Conservation (phyloP, 306 rosid genomes). For the Prunus mume region DNA sequence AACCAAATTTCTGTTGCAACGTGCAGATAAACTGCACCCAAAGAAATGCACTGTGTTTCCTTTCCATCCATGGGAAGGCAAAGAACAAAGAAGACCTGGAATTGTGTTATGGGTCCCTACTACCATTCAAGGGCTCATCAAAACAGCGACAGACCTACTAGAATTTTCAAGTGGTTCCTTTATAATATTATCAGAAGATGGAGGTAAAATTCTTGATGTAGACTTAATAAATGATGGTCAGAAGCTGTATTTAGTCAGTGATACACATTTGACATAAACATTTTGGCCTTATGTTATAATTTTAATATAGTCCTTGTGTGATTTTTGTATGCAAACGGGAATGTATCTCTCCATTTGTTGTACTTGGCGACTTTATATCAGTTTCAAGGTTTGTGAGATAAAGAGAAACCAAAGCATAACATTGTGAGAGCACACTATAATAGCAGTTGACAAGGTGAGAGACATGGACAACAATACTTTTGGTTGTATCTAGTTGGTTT, state of each 20-base stretch:
- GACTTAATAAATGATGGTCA: slow-evolving; percentile 66
- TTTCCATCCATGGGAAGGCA: slow-evolving; percentile 79
- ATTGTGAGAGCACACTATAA: too few species aligned
- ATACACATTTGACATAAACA: slow-evolving; percentile 35
- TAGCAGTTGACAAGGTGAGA: too few species aligned
- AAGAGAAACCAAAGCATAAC: too few species aligned
- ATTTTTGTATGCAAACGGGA: background rate
- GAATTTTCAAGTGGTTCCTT: slow-evolving; percentile 33
- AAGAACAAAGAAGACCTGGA: slow-evolving; percentile 63
- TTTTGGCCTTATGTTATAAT: slow-evolving; percentile 7
- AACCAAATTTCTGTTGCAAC: slow-evolving; percentile 4
- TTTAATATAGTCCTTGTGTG: background rate
- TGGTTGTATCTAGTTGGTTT: too few species aligned
- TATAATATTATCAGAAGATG: slow-evolving; percentile 73
- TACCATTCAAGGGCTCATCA: slow-evolving; percentile 63
- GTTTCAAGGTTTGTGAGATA: too few species aligned
- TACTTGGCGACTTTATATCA: too few species aligned
- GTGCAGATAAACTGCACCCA: slow-evolving; percentile 58
- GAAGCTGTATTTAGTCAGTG: slow-evolving; percentile 61
- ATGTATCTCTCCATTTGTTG: background rate
- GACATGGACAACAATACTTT: too few species aligned
- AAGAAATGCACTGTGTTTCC: slow-evolving; percentile 87
- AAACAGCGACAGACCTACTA: slow-evolving; percentile 48
- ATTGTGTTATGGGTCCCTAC: slow-evolving; percentile 76
- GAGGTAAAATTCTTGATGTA: slow-evolving; percentile 74